Conservation (phyloP, 2,329 filamentous ascomycete genomes). For the Clonostachys byssicola region DNA sequence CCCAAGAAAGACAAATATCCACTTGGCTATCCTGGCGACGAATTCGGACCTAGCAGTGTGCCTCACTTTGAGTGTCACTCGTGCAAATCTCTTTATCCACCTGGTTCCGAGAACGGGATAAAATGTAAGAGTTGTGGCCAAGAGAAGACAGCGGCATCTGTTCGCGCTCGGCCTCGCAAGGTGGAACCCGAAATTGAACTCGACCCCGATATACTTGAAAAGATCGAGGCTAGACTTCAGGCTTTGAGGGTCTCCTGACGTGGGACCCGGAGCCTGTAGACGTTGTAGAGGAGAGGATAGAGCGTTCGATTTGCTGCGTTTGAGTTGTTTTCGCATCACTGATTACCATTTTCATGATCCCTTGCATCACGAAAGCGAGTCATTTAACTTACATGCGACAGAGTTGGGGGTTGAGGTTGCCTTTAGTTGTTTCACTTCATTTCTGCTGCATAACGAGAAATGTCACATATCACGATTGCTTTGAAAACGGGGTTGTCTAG, state of each 20-base stretch:
- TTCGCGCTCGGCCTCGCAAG: slow-evolving; percentile 53
- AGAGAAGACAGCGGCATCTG: slow-evolving; percentile 54
- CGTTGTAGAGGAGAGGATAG: background rate
- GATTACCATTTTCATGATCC: no score
- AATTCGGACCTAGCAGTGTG: slow-evolving; percentile 44
- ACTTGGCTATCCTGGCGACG: slow-evolving; percentile 66
- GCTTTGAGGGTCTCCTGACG: slow-evolving; percentile 24
- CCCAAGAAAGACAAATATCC: slow-evolving; percentile 67
- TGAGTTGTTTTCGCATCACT: no score
- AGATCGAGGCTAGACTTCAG: slow-evolving; percentile 51
- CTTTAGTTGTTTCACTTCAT: no score
- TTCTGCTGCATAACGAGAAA: no score
- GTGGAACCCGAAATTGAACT: slow-evolving; percentile 48
- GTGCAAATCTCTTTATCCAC: slow-evolving; percentile 56
- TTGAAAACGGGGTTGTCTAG: no score
- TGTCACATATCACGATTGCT: no score
- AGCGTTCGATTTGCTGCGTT: background rate
- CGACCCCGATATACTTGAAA: slow-evolving; percentile 55
- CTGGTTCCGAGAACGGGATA: slow-evolving; percentile 42
- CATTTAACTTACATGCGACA: no score
- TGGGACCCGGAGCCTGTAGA: background rate
- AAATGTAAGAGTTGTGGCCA: slow-evolving; percentile 58
- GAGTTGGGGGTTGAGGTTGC: no score
- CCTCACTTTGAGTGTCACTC: slow-evolving; percentile 57
- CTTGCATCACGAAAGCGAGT: no score